phyloP scores from a whole-genome alignment of 1,284 basidiomycete species.

The Pyrrhoderma noxium region DNA sequence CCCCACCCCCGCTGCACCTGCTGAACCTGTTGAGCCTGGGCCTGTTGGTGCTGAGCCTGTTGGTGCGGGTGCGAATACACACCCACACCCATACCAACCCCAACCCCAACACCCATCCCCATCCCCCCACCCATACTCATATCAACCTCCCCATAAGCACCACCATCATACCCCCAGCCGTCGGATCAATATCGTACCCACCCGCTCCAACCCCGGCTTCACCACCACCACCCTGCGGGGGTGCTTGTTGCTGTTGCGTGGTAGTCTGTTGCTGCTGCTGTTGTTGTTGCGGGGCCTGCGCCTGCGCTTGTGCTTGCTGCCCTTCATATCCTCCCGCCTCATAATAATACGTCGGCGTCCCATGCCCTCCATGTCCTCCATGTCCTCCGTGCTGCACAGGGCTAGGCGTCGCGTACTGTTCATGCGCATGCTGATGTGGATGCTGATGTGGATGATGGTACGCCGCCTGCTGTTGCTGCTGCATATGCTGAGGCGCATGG shows the following conservation, averaged over 20 bases:
- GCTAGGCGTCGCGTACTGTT: not conserved
- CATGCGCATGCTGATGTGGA: not conserved
- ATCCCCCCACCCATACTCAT: not conserved
- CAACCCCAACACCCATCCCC: not conserved
- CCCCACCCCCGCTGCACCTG: not conserved
- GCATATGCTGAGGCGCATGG: too few species aligned
- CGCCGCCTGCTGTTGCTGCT: too few species aligned
- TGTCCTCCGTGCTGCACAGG: not conserved
- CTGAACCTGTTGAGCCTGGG: not conserved
- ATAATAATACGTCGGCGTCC: too few species aligned
- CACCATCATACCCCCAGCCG: not conserved
- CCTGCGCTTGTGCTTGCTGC: not conserved
- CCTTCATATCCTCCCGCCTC: too few species aligned
- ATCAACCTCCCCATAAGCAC: not conserved
- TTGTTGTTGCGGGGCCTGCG: not conserved
- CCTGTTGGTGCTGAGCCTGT: conserved; percentile 1
- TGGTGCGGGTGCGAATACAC: not conserved
- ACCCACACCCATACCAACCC: not conserved
- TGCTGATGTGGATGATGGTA: conserved; percentile 7
- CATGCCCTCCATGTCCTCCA: too few species aligned
- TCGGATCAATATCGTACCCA: not conserved
- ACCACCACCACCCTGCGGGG: not conserved
- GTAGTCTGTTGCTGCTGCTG: not conserved
- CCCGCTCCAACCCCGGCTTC: not conserved
- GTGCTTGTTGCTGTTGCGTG: not conserved